phyloP scores from a whole-genome alignment of 2,329 filamentous ascomycete genomes.

The Aspergillus caelatus region DNA sequence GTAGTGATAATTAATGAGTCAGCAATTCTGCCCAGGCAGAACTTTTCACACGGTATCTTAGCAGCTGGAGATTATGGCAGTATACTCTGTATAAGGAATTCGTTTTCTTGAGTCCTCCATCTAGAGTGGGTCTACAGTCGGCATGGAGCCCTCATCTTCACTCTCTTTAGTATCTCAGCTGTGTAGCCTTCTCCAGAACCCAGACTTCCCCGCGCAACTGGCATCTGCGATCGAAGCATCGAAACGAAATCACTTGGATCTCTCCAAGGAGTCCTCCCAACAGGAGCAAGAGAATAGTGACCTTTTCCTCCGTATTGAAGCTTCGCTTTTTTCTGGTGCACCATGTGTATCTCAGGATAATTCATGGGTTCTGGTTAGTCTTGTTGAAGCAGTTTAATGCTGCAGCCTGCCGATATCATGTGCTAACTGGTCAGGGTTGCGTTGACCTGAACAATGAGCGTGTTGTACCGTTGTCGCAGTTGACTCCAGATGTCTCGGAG shows the following conservation, averaged over 20 bases:
- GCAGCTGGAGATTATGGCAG: background rate
- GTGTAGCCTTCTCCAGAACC: constrained; percentile 14
- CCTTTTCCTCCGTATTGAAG: constrained; percentile 16
- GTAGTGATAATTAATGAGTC: background rate
- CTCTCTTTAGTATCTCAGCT: constrained; percentile 14
- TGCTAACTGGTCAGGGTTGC: constrained; percentile 14
- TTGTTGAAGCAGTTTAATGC: background rate
- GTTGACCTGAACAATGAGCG: constrained; percentile 15
- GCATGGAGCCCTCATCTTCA: constrained; percentile 3
- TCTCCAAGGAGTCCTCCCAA: background rate
- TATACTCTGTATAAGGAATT: background rate
- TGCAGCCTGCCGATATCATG: background rate
- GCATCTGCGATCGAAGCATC: constrained; percentile 6
- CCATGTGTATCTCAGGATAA: background rate
- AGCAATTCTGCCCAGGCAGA: constrained; percentile 22
- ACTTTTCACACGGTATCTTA: constrained; percentile 3
- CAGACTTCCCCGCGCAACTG: constrained; percentile 13
- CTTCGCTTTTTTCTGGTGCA: constrained; percentile 1
- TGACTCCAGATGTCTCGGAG: background rate
- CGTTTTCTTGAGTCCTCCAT: background rate
- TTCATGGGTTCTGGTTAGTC: constrained; percentile 4
- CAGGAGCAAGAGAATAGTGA: background rate
- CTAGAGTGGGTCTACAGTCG: background rate
- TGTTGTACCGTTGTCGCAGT: constrained; percentile 4
- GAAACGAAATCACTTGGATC: background rate